phyloP scores from a whole-genome alignment of 1,284 basidiomycete genomes.

The Cryptococcus hybrid region DNA sequence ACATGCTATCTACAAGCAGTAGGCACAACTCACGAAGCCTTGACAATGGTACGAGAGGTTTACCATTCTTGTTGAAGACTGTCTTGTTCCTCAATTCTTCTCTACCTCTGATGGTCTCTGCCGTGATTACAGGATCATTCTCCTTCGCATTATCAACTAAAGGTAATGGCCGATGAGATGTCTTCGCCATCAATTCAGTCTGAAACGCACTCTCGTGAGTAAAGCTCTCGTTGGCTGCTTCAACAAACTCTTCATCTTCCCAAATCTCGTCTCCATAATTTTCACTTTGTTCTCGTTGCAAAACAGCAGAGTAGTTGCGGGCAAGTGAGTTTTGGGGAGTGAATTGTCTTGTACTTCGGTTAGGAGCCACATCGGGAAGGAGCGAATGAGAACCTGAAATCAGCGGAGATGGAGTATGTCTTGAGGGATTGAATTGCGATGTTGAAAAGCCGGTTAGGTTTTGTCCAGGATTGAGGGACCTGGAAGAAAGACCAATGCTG shows the following conservation, averaged over 20 bases:
- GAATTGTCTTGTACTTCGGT: too few relatives aligned
- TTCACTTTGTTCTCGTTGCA: not conserved
- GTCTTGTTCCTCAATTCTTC: conserved; percentile 2
- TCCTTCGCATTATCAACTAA: not conserved
- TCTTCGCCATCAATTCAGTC: too few relatives aligned
- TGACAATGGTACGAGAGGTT: conserved; percentile 65
- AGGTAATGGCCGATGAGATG: not conserved
- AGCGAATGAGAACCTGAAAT: too few relatives aligned
- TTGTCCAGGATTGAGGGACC: too few relatives aligned
- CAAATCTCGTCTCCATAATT: conserved; percentile 3
- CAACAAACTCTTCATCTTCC: not conserved
- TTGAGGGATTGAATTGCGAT: too few relatives aligned
- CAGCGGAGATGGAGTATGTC: too few relatives aligned
- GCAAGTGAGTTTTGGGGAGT: too few relatives aligned
- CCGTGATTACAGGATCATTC: conserved; percentile 13
- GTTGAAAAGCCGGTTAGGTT: too few relatives aligned
- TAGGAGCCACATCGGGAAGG: too few relatives aligned
- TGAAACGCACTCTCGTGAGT: not conserved
- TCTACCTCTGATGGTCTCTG: conserved; percentile 11
- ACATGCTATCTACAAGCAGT: not conserved
- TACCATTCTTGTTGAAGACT: conserved; percentile 50
- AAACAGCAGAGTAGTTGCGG: too few relatives aligned
- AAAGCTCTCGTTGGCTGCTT: not conserved
- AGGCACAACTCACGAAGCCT: conserved; percentile 60
- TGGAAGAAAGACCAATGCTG: too few relatives aligned